Evolutionary conservation across 1,284 basidiomycete species (phyloP), one percentile per base, ranked within the genome.

Genomic region (Puccinia triticina): DNA sequence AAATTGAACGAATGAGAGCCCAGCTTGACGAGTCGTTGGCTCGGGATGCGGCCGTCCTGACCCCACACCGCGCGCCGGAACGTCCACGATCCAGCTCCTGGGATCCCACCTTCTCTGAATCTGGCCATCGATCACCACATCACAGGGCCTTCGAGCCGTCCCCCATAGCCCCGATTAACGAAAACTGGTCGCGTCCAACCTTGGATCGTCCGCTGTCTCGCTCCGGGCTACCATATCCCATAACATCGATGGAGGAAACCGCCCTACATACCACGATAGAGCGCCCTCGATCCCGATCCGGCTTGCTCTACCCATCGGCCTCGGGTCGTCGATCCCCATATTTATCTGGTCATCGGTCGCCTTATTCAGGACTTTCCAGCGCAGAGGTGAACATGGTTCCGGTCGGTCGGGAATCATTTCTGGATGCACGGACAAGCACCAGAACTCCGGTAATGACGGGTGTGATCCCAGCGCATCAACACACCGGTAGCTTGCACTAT

Each of bases 321-420:
- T 48, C 69, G 0, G 69, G 43, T 40, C 72, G 48, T 55, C 48
- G 72, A 34, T 74, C 69, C 0, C 69, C 69, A 71, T 71, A 71
- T 57, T 34, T 16, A 23, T 26, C 69, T 12, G 69, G 43, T 71
- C 69, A 23, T 48, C 69, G 69, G 29, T 74, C 72, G 8, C 50
- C 72, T 5, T 5, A 57, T 53, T 57, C n/a, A 4, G 50, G 53
- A 18, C 23, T 73, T 1, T 73, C 40, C 48, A 48, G 50, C 72
- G 21, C 43, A 10, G 48, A 23, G 3, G 40, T 72, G 18, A 46
- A 37, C 5, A 72, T 50, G 40, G 7, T 72, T 72, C 69, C 69
- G 5, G 23, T 18, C 29, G 55, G 23, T 23, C 23, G 55, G 55
- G 55, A 59, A 59, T 4, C 55, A n/a, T 23, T 18, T 29, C 7